Evolutionary conservation across 1,284 basidiomycete genomes (phyloP), one percentile per base, ranked within the genome.

Genomic region (Gymnopus androsaceus): DNA sequence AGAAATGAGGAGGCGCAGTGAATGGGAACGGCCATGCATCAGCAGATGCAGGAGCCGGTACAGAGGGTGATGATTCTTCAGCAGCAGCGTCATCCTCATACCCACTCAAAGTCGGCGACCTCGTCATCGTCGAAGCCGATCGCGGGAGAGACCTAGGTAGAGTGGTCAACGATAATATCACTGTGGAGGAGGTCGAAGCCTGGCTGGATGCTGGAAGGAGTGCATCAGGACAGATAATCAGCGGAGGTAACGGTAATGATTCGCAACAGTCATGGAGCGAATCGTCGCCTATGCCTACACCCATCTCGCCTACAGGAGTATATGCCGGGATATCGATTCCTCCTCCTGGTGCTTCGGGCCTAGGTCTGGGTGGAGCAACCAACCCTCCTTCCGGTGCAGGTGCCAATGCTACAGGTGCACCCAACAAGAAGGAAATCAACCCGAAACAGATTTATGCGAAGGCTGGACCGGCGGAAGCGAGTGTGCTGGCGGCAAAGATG

Each of bases 371-470:
- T n/a, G n/a, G n/a, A n/a, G n/a, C n/a, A n/a, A n/a, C n/a, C 9
- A 44, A 31, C 17, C 31, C 54, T 12, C 17, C 41, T 4, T 15
- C 33, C 23, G 25, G 27, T 40, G 0, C 46, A 31, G 40, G 40
- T 14, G 44, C n/a, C n/a, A n/a, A 21, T 17, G 40, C 21, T 40
- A 7, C 63, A 54, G 42, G 67, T n/a, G 61, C 71, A 50, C n/a
- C n/a, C n/a, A n/a, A n/a, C n/a, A 86, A 88, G 73, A 95, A 94
- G 77, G 93, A 97, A 72, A 92, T 96, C 58, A 94, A 91, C 70
- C 96, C 96, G 7, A 99, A 99, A 82, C 86, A 91, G 80, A 95
- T 98, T 51, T 96, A 95, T 71, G 88, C 86, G n/a, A 95, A 94
- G 73, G 94, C 94, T n/a, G 81, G 81, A 50, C 78, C 80, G 28